Base-by-base conservation (phyloP, 2,329 filamentous ascomycete species). In the Cucurbitaria berberidis region DNA sequence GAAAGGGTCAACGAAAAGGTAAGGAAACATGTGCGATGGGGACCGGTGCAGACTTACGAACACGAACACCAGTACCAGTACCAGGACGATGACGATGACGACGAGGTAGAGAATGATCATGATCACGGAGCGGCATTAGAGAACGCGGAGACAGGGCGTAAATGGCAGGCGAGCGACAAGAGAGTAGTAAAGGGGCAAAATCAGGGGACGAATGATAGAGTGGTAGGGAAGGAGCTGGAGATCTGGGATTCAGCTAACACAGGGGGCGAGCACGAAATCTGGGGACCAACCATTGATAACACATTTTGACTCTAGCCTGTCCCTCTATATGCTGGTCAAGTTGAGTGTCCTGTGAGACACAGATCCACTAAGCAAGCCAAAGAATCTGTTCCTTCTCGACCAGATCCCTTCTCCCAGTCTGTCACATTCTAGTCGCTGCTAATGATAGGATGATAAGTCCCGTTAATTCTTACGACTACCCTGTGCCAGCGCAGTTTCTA, bases 21-120 rank as follows among this genome's bases (percentile, higher is more conserved):
- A 35, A 45, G 24, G 7, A 55, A 27, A 16, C 43, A 48, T 3
- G 48, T 55, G 11, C 53, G 41, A 34, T 48, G 48, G 51, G 51
- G 51, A 7, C 18, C 45, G 15, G 51, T 54, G 15, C 40, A 46
- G 18, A 49, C 29, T 5, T 24, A 39, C 26, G 44, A 46, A 2
- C 51, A 35, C 24, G 47, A 55, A 6, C 13, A 19, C 13, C 30
- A 5, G 30, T 16, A n/a, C 13, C 3, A n/a, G 30, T 16, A n/a
- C 13, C 3, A n/a, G 15, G 5, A 13, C 1, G 30, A 34, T 16
- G 30, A 34, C 13, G 30, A 34, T 16, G 30, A 34, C 13, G 30
- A 34, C 13, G 30, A 26, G 24, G 9, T 9, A 5, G 5, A 10
- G 1, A 13, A 34, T 26, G 24, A 26, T 5, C 5, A 26, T 5